These are phyloP conservation scores for Phymatotrichopsis omnivora DNA, from an alignment of 2,329 filamentous ascomycete species.

Conservation along the genomic window DNA sequence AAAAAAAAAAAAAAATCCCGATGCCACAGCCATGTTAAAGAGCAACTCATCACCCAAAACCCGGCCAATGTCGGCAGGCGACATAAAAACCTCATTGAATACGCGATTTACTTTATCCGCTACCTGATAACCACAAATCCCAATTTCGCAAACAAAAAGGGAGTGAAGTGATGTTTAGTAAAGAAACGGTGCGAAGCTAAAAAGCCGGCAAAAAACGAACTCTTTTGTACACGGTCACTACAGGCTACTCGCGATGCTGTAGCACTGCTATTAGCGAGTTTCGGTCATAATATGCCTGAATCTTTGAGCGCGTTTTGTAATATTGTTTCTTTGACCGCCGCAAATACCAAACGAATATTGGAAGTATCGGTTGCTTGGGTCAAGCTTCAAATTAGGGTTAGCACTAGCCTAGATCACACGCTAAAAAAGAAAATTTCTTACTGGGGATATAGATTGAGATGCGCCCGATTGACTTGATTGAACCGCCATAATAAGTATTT, in stretches of 20 bases:
- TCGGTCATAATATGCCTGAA: slow-evolving; percentile 66
- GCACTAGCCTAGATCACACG: slow-evolving; percentile 13
- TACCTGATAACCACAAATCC: not conserved
- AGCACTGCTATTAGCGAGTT: slow-evolving; percentile 16
- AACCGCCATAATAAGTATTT: slow-evolving; percentile 98
- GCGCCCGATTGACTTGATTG: slow-evolving; percentile 94
- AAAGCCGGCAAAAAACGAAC: slow-evolving; percentile 23
- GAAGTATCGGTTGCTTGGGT: slow-evolving; percentile 98
- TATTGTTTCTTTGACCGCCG: slow-evolving; percentile 97
- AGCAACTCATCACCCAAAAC: slow-evolving; percentile 4
- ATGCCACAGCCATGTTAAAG: not conserved
- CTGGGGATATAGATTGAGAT: slow-evolving; percentile 96
- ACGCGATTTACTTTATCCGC: not conserved
- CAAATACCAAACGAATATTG: slow-evolving; percentile 95
- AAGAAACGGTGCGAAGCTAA: not conserved
- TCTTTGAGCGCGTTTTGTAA: slow-evolving; percentile 96
- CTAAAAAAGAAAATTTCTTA: slow-evolving; percentile 43
- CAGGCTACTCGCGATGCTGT: slow-evolving; percentile 15
- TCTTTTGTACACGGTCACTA: slow-evolving; percentile 28
- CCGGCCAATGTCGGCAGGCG: not conserved
- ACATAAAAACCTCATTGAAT: no score
- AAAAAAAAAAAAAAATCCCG: slow-evolving; percentile 22
- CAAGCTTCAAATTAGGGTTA: slow-evolving; percentile 49
- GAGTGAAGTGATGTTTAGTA: slow-evolving; percentile 1
- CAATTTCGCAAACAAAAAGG: not conserved